phyloP scores from a whole-genome alignment of 2,329 filamentous ascomycete species.

The Diaporthe nobilis region DNA sequence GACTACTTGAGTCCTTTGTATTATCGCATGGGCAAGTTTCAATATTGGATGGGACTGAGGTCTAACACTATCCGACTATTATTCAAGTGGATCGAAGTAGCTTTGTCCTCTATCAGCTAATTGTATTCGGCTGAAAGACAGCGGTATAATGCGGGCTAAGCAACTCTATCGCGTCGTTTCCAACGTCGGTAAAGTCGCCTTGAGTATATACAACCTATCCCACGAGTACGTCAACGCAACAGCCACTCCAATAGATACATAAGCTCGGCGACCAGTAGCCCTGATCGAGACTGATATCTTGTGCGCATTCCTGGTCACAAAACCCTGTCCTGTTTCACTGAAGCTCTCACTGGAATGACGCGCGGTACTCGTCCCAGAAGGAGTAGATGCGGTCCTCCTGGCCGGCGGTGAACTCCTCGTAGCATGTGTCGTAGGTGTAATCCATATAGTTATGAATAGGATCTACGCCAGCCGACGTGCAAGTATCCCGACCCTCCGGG shows the following conservation, averaged over 20 bases:
- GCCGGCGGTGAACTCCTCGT: constrained; percentile 55
- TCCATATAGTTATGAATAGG: constrained; percentile 57
- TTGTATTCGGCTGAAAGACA: not conserved
- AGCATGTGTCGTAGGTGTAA: constrained; percentile 56
- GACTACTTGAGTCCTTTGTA: not conserved
- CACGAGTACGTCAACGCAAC: not conserved
- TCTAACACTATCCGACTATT: too few species aligned
- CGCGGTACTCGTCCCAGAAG: constrained; percentile 49
- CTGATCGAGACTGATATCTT: not conserved
- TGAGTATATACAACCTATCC: not conserved
- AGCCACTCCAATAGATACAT: not conserved
- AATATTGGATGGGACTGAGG: not conserved
- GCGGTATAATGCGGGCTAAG: too few species aligned
- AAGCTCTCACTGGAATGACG: constrained; percentile 21
- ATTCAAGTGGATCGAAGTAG: not conserved
- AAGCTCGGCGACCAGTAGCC: too few species aligned
- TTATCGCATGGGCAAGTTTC: not conserved
- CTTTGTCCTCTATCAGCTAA: too few species aligned
- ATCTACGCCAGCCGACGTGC: constrained; percentile 49
- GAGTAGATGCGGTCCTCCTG: constrained; percentile 53
- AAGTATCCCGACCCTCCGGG: constrained; percentile 52
- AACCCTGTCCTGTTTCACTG: too few species aligned
- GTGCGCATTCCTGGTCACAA: not conserved
- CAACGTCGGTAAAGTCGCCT: not conserved
- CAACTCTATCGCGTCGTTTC: rapidly evolving